Conservation (phyloP, 441 rosid species). For the Erysimum cheiri region DNA sequence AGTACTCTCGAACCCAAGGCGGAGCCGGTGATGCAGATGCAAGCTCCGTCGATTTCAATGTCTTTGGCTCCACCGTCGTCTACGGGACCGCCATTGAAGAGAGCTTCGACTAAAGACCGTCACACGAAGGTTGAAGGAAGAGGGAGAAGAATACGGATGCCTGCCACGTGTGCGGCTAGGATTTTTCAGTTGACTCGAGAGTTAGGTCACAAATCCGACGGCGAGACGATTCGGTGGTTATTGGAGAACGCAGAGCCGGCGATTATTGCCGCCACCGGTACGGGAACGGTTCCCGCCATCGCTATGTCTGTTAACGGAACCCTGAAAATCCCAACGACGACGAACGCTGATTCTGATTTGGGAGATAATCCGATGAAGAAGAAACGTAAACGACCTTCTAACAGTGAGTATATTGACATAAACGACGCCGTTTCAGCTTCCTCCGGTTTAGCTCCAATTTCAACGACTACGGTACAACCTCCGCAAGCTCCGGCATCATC, state of each 20-base stretch:
- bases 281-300: slow-evolving; percentile 74
- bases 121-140: slow-evolving; percentile 79
- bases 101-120: slow-evolving; percentile 69
- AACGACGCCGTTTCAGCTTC: slow-evolving; percentile 52
- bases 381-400: slow-evolving; percentile 59
- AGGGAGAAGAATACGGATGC: slow-evolving; percentile 79
- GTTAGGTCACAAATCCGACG: slow-evolving; percentile 73
- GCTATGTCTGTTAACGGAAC: slow-evolving; percentile 75
- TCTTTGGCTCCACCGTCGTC: slow-evolving; percentile 47
- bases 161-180: slow-evolving; percentile 76
- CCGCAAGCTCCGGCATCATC: slow-evolving; percentile 38
- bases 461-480: slow-evolving; percentile 12
- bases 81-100: slow-evolving; percentile 47
- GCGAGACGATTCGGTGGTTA: slow-evolving; percentile 72
- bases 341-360: slow-evolving; percentile 45
- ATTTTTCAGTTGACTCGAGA: slow-evolving; percentile 71
- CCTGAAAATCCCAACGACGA: slow-evolving; percentile 65
- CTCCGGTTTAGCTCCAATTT: slow-evolving; percentile 54
- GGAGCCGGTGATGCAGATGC: slow-evolving; percentile 54
- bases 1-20: slow-evolving; percentile 48
- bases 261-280: slow-evolving; percentile 72
- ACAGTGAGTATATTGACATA: slow-evolving; percentile 54
- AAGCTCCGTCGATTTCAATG: slow-evolving; percentile 45
- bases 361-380: slow-evolving; percentile 50
- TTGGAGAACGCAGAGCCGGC: slow-evolving; percentile 74